These are phyloP conservation scores for Kodamaea laetipori DNA, from an alignment of 805 yeast genomes.

Conservation along the genomic window DNA sequence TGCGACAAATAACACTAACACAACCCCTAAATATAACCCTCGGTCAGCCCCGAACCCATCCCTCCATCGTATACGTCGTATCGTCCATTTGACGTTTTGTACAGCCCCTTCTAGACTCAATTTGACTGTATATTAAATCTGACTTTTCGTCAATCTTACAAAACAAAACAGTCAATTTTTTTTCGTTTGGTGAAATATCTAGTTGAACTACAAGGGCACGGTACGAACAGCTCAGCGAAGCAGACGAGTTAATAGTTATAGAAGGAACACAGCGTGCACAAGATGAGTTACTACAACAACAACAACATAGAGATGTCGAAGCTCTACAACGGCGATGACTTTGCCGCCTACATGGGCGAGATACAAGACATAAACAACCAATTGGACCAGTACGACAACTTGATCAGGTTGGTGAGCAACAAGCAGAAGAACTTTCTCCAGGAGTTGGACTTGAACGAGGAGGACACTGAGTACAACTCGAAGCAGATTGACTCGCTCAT, in stretches of 20 bases:
- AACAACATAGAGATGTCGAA: conserved; percentile 33
- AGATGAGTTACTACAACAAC: conserved; percentile 38
- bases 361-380: conserved; percentile 46
- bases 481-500: conserved; percentile 75
- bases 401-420: conserved; percentile 41
- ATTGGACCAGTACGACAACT: conserved; percentile 42
- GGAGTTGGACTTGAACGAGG: conserved; percentile 42
- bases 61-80: too few relatives aligned
- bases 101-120: too few relatives aligned
- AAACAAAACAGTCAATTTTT: too few relatives aligned
- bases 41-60: too few relatives aligned
- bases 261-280: neutral
- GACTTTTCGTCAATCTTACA: too few relatives aligned
- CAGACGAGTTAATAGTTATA: neutral
- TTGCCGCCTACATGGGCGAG: conserved; percentile 48
- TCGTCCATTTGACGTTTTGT: too few relatives aligned
- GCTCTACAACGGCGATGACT: conserved; percentile 39
- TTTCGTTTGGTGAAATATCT: too few relatives aligned
- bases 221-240: too few relatives aligned
- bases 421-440: conserved; percentile 45
- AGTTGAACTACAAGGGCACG: too few relatives aligned
- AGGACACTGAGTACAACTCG: conserved; percentile 62
- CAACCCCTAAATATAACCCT: too few relatives aligned
- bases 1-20: too few relatives aligned
- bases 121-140: too few relatives aligned